Evolutionary conservation across 495 filamentous ascomycete species (phyloP).

Genomic region (Diplogelasinospora grovesii): DNA sequence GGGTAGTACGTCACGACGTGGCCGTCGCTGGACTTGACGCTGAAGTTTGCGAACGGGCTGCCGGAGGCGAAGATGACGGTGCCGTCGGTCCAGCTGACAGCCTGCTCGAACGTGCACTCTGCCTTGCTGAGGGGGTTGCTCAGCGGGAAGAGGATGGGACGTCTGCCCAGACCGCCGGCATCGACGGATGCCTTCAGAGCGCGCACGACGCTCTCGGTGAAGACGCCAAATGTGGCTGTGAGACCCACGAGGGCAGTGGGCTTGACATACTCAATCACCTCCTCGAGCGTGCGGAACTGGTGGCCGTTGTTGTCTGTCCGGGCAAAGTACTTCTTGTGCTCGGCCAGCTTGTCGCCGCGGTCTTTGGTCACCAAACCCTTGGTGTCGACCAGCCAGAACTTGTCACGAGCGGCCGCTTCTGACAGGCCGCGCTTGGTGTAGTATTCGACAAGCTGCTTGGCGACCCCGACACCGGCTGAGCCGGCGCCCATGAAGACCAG

Average conservation of each 20-base stretch:
- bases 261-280: constrained; percentile 88
- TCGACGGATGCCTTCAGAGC: constrained; percentile 64
- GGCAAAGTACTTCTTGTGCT: constrained; percentile 98
- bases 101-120: constrained; percentile 93
- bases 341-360: constrained; percentile 86
- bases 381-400: constrained; percentile 98
- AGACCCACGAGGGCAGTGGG: constrained; percentile 93
- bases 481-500: constrained; percentile 96
- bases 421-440: constrained; percentile 89
- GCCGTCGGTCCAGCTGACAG: constrained; percentile 80
- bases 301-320: constrained; percentile 85
- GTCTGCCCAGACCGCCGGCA: constrained; percentile 64
- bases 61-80: constrained; percentile 90
- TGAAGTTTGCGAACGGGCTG: constrained; percentile 78
- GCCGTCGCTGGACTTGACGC: constrained; percentile 54
- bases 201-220: constrained; percentile 78
- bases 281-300: constrained; percentile 83
- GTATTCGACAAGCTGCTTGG: constrained; percentile 92
- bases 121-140: constrained; percentile 93
- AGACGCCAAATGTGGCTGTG: constrained; percentile 88
- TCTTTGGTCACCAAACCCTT: constrained; percentile 92
- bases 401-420: constrained; percentile 80
- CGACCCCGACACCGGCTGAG: constrained; percentile 91
- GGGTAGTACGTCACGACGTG: constrained; percentile 68
- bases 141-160: constrained; percentile 87